These are phyloP conservation scores for Calonectria leucothoes DNA, from an alignment of 2,329 filamentous ascomycete genomes.

Conservation along the genomic window DNA sequence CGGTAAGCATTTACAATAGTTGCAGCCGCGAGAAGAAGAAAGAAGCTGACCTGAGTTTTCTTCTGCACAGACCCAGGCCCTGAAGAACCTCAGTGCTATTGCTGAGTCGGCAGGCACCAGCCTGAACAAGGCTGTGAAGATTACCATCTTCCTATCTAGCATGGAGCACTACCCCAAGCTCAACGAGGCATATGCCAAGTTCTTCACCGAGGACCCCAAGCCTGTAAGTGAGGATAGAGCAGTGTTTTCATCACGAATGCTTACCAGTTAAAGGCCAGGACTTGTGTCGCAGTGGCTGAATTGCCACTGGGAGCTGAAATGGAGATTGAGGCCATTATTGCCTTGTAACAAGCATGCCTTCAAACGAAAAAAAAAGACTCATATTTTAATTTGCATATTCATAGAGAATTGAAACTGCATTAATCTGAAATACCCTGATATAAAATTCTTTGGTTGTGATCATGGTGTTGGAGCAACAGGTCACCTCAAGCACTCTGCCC, in stretches of 20 bases:
- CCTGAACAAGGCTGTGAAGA: conserved; percentile 72
- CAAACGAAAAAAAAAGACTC: neutral
- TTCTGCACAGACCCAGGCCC: conserved; percentile 58
- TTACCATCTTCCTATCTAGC: conserved; percentile 73
- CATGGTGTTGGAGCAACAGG: no score
- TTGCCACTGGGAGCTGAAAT: conserved; percentile 77
- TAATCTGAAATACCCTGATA: no score
- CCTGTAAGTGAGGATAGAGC: conserved; percentile 51
- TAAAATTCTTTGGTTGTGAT: no score
- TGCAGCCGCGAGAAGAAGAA: no score
- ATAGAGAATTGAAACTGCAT: neutral
- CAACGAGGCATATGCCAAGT: conserved; percentile 66
- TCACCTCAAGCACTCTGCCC: no score
- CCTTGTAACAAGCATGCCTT: neutral
- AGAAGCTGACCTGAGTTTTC: neutral
- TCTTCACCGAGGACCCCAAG: conserved; percentile 58
- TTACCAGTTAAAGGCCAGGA: conserved; percentile 55
- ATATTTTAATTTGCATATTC: neutral
- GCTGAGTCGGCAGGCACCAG: conserved; percentile 70
- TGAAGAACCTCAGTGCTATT: conserved; percentile 69
- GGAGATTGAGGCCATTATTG: conserved; percentile 70
- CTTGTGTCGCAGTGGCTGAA: conserved; percentile 80
- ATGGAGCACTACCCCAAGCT: conserved; percentile 74
- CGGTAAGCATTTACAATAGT: neutral
- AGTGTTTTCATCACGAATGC: neutral